Evolutionary conservation across 2,329 filamentous ascomycete species (phyloP).

Genomic region (Penicillium sp.): DNA sequence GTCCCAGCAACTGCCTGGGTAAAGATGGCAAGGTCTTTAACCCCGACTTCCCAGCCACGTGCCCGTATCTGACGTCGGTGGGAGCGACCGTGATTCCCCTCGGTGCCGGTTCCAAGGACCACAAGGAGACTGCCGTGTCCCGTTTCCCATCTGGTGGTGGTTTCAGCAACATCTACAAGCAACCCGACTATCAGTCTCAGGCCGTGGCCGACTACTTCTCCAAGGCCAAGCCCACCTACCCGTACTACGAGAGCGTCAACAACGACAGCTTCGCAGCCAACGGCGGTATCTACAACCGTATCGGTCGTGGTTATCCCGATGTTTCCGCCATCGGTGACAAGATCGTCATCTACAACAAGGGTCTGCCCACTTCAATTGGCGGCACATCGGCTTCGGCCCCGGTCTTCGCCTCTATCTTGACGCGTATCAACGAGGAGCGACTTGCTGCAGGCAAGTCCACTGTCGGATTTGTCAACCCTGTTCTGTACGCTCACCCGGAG

Average conservation of each 20-base stretch:
- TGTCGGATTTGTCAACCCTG: constrained; percentile 53
- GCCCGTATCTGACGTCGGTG: constrained; percentile 34
- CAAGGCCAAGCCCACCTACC: constrained; percentile 22
- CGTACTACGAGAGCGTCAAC: constrained; percentile 30
- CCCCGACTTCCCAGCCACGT: constrained; percentile 37
- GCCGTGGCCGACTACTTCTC: constrained; percentile 37
- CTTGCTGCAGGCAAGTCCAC: constrained; percentile 46
- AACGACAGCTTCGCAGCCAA: constrained; percentile 29
- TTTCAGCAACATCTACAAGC: constrained; percentile 41
- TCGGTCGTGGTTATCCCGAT: constrained; percentile 35
- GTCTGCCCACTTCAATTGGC: constrained; percentile 21
- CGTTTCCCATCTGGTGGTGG: constrained; percentile 41
- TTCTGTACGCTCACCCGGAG: constrained; percentile 29
- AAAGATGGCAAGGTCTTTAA: constrained; percentile 31
- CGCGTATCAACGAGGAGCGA: constrained; percentile 53
- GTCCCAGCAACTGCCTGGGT: constrained; percentile 34
- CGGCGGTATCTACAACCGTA: constrained; percentile 32
- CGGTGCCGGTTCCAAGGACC: constrained; percentile 24
- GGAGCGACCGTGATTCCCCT: constrained; percentile 38
- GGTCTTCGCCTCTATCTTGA: constrained; percentile 52
- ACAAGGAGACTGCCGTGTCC: constrained; percentile 35
- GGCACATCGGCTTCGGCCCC: constrained; percentile 48
- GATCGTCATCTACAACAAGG: constrained; percentile 27
- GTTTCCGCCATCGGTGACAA: constrained; percentile 37
- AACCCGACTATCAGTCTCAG: constrained; percentile 37